Evolutionary conservation across 352 stramenopile species (phyloP).

Genomic region (Pythium vanterpoolii): DNA sequence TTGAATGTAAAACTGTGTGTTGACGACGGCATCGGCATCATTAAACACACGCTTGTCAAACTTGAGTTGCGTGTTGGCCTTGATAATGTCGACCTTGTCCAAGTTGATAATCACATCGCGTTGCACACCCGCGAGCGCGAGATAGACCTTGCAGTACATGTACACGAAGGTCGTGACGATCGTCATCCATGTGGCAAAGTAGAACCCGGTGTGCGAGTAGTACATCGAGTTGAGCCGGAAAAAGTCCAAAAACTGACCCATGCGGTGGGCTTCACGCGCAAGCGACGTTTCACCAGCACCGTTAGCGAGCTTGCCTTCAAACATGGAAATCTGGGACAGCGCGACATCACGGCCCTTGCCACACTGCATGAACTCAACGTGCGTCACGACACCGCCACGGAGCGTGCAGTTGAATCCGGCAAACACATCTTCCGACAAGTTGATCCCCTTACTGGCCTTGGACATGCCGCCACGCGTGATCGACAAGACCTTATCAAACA

Average conservation of each 20-base stretch:
- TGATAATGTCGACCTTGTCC: constrained; percentile 75
- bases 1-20: constrained; percentile 85
- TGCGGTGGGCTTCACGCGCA: constrained; percentile 76
- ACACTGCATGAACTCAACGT: constrained; percentile 89
- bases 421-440: constrained; percentile 89
- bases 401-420: constrained; percentile 84
- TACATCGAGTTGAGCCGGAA: constrained; percentile 89
- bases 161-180: constrained; percentile 86
- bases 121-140: constrained; percentile 72
- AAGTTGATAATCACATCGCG: constrained; percentile 78
- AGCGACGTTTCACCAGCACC: constrained; percentile 77
- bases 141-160: constrained; percentile 83
- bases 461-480: constrained; percentile 82
- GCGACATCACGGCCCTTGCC: constrained; percentile 86
- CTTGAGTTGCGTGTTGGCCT: constrained; percentile 45
- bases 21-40: constrained; percentile 74
- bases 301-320: constrained; percentile 87
- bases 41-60: constrained; percentile 68
- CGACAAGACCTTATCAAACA: constrained; percentile 86
- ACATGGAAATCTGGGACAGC: constrained; percentile 86
- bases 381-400: constrained; percentile 72
- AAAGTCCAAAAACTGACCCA: constrained; percentile 80
- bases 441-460: constrained; percentile 87
- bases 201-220: constrained; percentile 86
- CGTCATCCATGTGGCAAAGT: constrained; percentile 87